phyloP scores from a whole-genome alignment of 73 alveolate species.

The Urostyla sp. region DNA sequence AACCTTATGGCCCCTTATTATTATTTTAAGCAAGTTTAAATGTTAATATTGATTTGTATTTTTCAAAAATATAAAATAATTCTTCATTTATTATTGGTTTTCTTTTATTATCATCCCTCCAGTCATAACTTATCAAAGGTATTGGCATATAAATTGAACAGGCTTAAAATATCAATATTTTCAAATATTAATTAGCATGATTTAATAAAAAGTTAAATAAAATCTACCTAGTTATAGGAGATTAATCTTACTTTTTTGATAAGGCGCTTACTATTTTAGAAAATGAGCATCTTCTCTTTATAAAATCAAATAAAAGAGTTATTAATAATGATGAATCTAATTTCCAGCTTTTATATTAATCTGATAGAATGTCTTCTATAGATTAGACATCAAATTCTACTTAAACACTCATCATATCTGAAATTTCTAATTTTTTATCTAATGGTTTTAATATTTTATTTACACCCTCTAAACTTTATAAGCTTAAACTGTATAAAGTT shows the following conservation, averaged over 20 bases:
- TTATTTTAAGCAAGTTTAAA: conserved; percentile 1
- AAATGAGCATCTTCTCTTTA: not conserved
- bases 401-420: too few relatives aligned
- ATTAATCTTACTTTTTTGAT: not conserved
- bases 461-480: too few relatives aligned
- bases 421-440: too few relatives aligned
- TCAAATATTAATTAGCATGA: not conserved
- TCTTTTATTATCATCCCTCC: not conserved
- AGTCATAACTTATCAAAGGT: conserved; percentile 13
- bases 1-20: conserved; percentile 27
- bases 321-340: not conserved
- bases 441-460: too few relatives aligned
- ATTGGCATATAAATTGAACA: conserved; percentile 22
- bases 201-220: not conserved
- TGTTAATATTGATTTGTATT: not conserved
- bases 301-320: not conserved
- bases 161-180: not conserved
- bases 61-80: conserved; percentile 21
- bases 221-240: not conserved
- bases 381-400: too few relatives aligned
- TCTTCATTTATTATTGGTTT: conserved; percentile 29
- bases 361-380: too few relatives aligned
- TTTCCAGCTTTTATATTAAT: too few relatives aligned
- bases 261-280: not conserved
- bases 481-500: too few relatives aligned